Evolutionary conservation across 2,329 filamentous ascomycete genomes (phyloP).

Genomic region (Fusarium transvaalense): DNA sequence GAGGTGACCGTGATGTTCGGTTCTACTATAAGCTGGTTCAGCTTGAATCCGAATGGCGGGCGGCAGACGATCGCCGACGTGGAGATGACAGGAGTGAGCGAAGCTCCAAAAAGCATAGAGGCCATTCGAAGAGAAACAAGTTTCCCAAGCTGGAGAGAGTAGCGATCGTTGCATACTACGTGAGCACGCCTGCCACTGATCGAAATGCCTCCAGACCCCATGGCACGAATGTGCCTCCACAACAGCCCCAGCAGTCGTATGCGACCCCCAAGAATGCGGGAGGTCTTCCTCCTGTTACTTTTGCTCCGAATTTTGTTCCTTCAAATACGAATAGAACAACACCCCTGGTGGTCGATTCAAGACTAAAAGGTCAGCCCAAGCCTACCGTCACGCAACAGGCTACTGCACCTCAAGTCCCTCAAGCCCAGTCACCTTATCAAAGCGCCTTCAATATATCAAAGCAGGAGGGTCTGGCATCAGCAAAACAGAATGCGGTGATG

Average conservation of each 20-base stretch:
- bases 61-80: slow-evolving; percentile 42
- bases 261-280: background rate
- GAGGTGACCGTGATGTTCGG: slow-evolving; percentile 53
- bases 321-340: background rate
- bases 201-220: slow-evolving; percentile 50
- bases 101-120: slow-evolving; percentile 37
- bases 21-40: slow-evolving; percentile 60
- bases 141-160: slow-evolving; percentile 53
- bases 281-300: slow-evolving; percentile 11
- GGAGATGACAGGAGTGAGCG: slow-evolving; percentile 35
- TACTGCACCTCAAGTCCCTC: background rate
- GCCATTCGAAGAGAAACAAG: slow-evolving; percentile 39
- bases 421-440: slow-evolving; percentile 8
- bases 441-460: background rate
- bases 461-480: background rate
- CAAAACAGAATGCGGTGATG: background rate
- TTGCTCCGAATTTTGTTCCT: background rate
- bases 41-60: slow-evolving; percentile 56
- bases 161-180: slow-evolving; percentile 62
- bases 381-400: background rate
- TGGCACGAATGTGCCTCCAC: slow-evolving; percentile 36
- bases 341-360: slow-evolving; percentile 2
- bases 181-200: slow-evolving; percentile 53
- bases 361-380: slow-evolving; percentile 9
- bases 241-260: slow-evolving; percentile 15